A percentile compares a stretch with the other conserved stretches of the same genome.
Conservation (phyloP, 1,284 basidiomycete genomes). For the Paramarasmius palmivorus region DNA sequence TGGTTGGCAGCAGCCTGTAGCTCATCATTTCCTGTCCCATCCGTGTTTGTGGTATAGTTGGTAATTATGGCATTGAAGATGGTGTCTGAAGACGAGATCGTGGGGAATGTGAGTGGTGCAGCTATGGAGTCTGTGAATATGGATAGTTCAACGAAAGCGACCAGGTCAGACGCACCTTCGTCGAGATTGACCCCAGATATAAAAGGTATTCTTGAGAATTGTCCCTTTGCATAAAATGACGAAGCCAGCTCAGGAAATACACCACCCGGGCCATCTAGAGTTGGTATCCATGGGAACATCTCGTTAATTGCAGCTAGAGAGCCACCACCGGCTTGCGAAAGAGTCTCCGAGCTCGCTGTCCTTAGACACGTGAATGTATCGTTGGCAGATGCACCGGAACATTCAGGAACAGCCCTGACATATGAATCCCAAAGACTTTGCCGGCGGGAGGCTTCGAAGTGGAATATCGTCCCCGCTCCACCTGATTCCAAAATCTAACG, state of each 20-base stretch:
- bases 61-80: background rate
- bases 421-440: background rate
- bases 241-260: background rate
- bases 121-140: background rate
- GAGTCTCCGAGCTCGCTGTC: background rate
- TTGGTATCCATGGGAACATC: background rate
- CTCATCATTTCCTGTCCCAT: background rate
- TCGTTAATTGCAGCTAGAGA: background rate
- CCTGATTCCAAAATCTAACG: background rate
- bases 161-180: background rate
- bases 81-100: background rate
- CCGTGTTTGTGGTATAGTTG: background rate
- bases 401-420: background rate
- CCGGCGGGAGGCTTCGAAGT: background rate
- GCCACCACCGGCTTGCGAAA: background rate
- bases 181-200: conserved; percentile 2
- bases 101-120: background rate
- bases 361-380: background rate
- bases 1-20: background rate
- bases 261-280: background rate
- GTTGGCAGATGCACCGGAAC: background rate
- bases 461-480: background rate
- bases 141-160: background rate
- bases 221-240: background rate
- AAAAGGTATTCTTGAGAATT: background rate